phyloP scores from a whole-genome alignment of 2,329 filamentous ascomycete genomes.

The Eutypa lata region DNA sequence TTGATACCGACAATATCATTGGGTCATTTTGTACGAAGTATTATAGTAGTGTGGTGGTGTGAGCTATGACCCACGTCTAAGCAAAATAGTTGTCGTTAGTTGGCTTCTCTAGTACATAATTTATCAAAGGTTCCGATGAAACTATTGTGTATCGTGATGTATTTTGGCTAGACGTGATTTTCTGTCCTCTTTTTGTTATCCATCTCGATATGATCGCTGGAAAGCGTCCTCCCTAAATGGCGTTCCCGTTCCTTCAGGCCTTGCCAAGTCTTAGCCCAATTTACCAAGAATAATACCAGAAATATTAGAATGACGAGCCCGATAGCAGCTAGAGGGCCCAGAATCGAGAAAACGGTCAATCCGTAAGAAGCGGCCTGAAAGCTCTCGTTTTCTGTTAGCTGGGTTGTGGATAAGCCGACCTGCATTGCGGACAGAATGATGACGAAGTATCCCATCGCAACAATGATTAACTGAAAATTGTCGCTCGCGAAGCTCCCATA shows the following conservation, averaged over 20 bases:
- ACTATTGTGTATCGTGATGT: too few species aligned
- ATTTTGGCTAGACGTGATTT: not conserved
- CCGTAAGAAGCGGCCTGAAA: constrained; percentile 45
- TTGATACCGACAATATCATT: too few species aligned
- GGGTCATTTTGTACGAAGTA: too few species aligned
- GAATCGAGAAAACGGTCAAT: constrained; percentile 46
- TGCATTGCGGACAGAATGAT: constrained; percentile 49
- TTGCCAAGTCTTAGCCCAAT: not conserved
- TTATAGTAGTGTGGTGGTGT: too few species aligned
- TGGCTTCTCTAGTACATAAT: too few species aligned
- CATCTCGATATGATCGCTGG: not conserved
- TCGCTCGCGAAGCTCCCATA: constrained; percentile 40
- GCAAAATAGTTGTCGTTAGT: too few species aligned
- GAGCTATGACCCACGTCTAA: too few species aligned
- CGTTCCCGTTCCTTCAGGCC: not conserved
- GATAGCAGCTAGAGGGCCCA: constrained; percentile 33
- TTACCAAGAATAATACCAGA: not conserved
- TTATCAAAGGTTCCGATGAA: too few species aligned
- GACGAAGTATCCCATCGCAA: constrained; percentile 38
- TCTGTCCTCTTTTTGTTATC: not conserved
- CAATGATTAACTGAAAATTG: constrained; percentile 39
- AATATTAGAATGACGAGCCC: constrained; percentile 16
- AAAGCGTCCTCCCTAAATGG: not conserved
- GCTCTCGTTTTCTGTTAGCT: constrained; percentile 26
- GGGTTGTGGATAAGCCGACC: constrained; percentile 38